phyloP scores from a whole-genome alignment of 2,329 filamentous ascomycete genomes.

The Scytalidium lignicola region DNA sequence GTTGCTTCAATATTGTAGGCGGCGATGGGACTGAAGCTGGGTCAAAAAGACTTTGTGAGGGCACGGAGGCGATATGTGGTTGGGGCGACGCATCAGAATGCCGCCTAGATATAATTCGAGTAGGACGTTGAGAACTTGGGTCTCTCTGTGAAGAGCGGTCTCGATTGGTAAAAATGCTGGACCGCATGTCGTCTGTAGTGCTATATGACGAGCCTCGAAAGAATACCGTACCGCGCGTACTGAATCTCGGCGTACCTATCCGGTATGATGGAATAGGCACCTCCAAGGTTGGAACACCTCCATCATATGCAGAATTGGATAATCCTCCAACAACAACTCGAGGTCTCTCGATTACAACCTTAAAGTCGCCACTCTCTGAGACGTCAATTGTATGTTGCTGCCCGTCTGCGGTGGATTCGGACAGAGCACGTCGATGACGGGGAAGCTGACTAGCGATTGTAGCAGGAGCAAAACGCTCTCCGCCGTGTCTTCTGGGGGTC shows the following conservation, averaged over 20 bases:
- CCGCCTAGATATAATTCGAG: constrained; percentile 20
- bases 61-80: constrained; percentile 8
- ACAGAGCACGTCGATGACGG: constrained; percentile 59
- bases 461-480: constrained; percentile 21
- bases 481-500: constrained; percentile 35
- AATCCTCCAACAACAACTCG: constrained; percentile 51
- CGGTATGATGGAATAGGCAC: constrained; percentile 80
- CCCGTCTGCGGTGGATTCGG: constrained; percentile 75
- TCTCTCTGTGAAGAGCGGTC: constrained; percentile 18
- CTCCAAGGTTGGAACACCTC: constrained; percentile 55
- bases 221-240: constrained; percentile 66
- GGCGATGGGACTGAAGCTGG: constrained; percentile 8
- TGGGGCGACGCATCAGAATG: constrained; percentile 27
- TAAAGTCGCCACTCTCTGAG: constrained; percentile 64
- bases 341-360: constrained; percentile 73
- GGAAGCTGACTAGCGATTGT: constrained; percentile 12
- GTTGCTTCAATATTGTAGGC: constrained; percentile 12
- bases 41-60: constrained; percentile 11
- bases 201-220: constrained; percentile 78
- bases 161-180: constrained; percentile 51
- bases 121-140: constrained; percentile 14
- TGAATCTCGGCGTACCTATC: constrained; percentile 78
- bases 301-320: constrained; percentile 45
- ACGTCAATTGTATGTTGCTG: constrained; percentile 42
- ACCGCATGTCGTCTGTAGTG: constrained; percentile 66